Conservation (phyloP, 306 rosid species). For the Inga laurina region DNA sequence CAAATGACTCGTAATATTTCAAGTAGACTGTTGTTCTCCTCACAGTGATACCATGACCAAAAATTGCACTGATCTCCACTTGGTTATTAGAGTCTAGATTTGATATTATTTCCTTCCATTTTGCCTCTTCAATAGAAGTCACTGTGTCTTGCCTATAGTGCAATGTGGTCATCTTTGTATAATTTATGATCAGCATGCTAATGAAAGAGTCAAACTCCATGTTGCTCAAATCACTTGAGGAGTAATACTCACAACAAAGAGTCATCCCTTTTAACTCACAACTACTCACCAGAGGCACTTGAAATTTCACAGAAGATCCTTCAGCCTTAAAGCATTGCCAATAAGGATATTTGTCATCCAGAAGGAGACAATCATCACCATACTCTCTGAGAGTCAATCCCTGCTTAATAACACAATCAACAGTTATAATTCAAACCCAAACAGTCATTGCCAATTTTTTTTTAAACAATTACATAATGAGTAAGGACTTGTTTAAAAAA, state of each 20-base stretch:
- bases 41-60: background rate
- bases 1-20: background rate
- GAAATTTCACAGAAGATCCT: background rate
- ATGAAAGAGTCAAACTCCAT: background rate
- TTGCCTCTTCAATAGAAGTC: no score
- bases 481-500: no score
- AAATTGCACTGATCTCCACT: no score
- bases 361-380: no score
- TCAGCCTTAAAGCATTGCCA: background rate
- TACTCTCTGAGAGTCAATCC: background rate
- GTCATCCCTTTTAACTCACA: background rate
- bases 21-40: background rate
- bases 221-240: background rate
- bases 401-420: background rate
- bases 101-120: no score
- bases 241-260: background rate
- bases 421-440: no score
- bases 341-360: background rate
- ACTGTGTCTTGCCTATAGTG: no score
- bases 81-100: no score
- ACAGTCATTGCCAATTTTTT: no score
- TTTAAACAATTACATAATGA: no score
- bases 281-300: background rate
- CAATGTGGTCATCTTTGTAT: background rate
- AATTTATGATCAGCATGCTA: background rate